Conservation (phyloP, 2,329 filamentous ascomycete species). For the Phoma herbarum region DNA sequence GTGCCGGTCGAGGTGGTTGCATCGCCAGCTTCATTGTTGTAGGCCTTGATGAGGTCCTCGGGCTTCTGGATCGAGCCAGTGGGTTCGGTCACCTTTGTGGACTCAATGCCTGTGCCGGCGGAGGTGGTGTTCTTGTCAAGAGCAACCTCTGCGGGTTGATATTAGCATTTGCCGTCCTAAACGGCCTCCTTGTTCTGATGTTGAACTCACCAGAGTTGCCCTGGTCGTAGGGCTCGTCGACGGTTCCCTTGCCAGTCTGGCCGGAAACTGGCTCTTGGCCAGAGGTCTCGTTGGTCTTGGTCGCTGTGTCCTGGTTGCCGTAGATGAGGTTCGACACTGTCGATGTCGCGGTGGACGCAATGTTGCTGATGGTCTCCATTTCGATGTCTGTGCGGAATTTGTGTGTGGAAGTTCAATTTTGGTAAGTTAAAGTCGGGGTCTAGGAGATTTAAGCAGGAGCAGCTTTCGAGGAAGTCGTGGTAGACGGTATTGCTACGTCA, state of each 20-base stretch:
- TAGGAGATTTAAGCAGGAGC: conserved; percentile 16
- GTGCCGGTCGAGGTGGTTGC: conserved; percentile 34
- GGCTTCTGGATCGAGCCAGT: conserved; percentile 20
- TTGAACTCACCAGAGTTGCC: conserved; percentile 70
- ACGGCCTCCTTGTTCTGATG: neutral
- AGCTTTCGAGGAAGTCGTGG: conserved; percentile 23
- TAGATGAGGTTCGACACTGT: conserved; percentile 51
- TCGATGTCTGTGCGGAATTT: conserved; percentile 9
- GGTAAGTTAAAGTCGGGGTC: conserved; percentile 5
- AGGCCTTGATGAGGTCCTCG: conserved; percentile 25
- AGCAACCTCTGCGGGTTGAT: conserved; percentile 25
- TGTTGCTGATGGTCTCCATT: conserved; percentile 53
- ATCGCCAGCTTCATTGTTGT: conserved; percentile 24
- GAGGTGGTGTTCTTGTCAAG: conserved; percentile 23
- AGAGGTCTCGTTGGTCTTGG: conserved; percentile 50
- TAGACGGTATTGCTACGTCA: conserved; percentile 5
- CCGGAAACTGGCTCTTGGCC: conserved; percentile 77
- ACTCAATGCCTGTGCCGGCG: conserved; percentile 10
- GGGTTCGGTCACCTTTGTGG: conserved; percentile 2
- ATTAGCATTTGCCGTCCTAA: conserved; percentile 15
- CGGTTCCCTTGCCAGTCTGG: conserved; percentile 70
- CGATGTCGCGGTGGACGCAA: conserved; percentile 35
- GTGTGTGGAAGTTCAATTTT: neutral
- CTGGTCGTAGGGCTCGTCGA: conserved; percentile 78
- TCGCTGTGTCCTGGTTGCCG: conserved; percentile 42